Conservation (phyloP, 1,284 basidiomycete genomes). For the Schizopora paradoxa region DNA sequence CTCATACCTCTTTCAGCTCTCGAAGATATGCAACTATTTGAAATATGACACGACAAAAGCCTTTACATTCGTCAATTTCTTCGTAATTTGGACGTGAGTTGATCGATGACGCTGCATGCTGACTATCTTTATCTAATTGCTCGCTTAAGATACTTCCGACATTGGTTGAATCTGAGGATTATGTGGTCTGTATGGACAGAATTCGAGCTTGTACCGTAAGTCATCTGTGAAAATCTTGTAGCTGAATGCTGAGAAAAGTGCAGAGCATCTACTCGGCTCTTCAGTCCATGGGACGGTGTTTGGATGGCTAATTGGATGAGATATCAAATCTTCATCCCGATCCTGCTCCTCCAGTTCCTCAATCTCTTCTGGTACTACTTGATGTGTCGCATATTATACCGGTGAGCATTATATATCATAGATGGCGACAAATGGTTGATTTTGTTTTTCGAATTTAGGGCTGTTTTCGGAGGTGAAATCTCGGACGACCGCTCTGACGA, state of each 20-base stretch:
- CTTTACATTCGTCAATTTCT: constrained; percentile 63
- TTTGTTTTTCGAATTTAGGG: constrained; percentile 27
- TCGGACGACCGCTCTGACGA: constrained; percentile 61
- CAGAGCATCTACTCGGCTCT: constrained; percentile 55
- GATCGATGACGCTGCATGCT: neutral
- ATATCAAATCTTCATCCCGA: constrained; percentile 74
- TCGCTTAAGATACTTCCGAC: constrained; percentile 81
- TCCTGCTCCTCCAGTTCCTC: constrained; percentile 72
- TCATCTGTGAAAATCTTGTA: constrained; percentile 20
- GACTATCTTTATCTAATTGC: constrained; percentile 9
- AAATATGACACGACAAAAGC: constrained; percentile 61
- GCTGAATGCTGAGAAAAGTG: neutral
- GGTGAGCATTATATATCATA: constrained; percentile 32
- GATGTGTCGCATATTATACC: constrained; percentile 63
- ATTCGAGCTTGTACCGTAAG: constrained; percentile 77
- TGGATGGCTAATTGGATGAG: constrained; percentile 79
- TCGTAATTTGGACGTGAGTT: constrained; percentile 79
- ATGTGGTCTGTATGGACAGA: constrained; percentile 85
- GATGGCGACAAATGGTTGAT: neutral
- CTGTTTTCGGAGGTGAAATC: constrained; percentile 33
- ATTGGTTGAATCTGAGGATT: constrained; percentile 87
- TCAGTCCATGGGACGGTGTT: constrained; percentile 58
- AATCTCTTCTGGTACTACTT: constrained; percentile 91
- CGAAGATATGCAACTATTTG: constrained; percentile 87
- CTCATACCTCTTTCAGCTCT: constrained; percentile 45